Conservation (phyloP, 129 eudicot genomes). For the Erigeron canadensis region DNA sequence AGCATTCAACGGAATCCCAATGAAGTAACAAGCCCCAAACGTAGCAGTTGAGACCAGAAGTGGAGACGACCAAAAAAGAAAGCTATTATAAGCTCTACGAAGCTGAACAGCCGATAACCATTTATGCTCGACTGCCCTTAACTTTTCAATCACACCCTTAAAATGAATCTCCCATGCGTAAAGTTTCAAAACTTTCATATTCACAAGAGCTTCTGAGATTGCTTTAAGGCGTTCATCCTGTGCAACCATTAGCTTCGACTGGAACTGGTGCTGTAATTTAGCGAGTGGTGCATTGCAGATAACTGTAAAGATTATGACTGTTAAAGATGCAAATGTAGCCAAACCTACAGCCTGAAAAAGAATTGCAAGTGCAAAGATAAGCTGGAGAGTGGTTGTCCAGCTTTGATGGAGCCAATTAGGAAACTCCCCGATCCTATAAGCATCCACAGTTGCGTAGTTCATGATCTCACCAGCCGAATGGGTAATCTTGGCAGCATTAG, state of each 20-base stretch:
- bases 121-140: conserved; percentile 60
- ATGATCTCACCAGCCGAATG: conserved; percentile 90
- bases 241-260: conserved; percentile 73
- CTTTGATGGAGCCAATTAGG: conserved; percentile 90
- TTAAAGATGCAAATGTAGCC: conserved; percentile 81
- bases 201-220: conserved; percentile 79
- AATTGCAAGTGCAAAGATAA: conserved; percentile 64
- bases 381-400: conserved; percentile 89
- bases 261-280: conserved; percentile 82
- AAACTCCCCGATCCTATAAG: conserved; percentile 87
- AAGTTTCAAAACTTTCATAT: conserved; percentile 86
- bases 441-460: conserved; percentile 87
- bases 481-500: conserved; percentile 68
- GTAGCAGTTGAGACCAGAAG: conserved; percentile 88
- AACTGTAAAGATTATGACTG: conserved; percentile 66
- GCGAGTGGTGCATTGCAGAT: conserved; percentile 87
- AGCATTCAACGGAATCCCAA: conserved; percentile 69
- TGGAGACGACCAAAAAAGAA: conserved; percentile 92
- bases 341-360: conserved; percentile 74
- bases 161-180: conserved; percentile 97
- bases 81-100: conserved; percentile 74
- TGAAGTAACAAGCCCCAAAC: conserved; percentile 86
- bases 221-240: conserved; percentile 87
- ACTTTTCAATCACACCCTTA: conserved; percentile 62
- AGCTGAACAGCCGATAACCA: conserved; percentile 85